Base-by-base conservation (phyloP, 2,329 filamentous ascomycete genomes). In the Akanthomyces lecanii region DNA sequence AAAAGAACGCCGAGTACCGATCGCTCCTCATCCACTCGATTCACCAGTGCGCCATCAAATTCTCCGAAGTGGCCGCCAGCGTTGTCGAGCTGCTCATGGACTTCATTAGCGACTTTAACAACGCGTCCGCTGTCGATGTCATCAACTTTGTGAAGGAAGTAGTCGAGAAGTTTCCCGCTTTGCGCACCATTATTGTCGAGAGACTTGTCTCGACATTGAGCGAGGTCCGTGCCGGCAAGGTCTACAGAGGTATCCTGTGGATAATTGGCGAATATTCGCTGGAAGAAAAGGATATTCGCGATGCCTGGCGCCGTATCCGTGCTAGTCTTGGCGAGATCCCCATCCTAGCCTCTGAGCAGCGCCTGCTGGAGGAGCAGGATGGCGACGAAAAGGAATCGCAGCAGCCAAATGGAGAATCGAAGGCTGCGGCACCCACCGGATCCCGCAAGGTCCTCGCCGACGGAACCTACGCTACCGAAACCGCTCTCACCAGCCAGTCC, bases 141-240 rank as follows among this genome's bases (percentile, higher is more conserved):
- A 98, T 99, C 72, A 93, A 92, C 62, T 99, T 99, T 73, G 93
- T 99, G 67, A 99, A 99, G 78, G 95, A 99, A 75, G 95, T 99
- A 4, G 94, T 98, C 7, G 95, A 99, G 78, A 97, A 96, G 72
- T 99, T 98, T 81, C 95, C 95, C 8, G 88, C 91, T 69, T 84
- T 99, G 63, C 88, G 95, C 65, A 86, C 88, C 40, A 90, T 91
- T 0, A 98, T 99, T 69, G 89, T 98, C 7, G 87, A 90, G 71
- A 89, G 93, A 65, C 81, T 99, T 18, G 93, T 98, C 7, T 89
- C 91, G 16, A 98, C 95, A 1, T 82, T 99, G 51, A 89, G 89
- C 70, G 95, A 99, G 75, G 95, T 99, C 30, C 89, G 95, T 65
- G 93, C 95, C 66, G 95, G 95, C 52, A 99, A 98, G 80, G 94